phyloP scores from a whole-genome alignment of 2,329 filamentous ascomycete genomes.

The Fusarium hainanense region DNA sequence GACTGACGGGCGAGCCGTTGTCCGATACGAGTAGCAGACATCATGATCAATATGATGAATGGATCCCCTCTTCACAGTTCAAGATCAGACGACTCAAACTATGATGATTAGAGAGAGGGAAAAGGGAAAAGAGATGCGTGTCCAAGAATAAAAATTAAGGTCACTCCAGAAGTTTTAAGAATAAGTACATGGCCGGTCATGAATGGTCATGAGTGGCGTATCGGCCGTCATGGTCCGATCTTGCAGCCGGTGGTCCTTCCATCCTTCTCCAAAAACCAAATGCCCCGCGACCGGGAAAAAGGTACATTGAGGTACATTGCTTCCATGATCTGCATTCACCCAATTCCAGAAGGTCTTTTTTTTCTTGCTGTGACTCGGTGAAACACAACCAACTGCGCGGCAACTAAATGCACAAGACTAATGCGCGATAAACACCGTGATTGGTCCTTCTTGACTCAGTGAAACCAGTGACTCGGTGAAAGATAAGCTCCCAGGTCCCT shows the following conservation, averaged over 20 bases:
- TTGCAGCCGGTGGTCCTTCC: conserved; percentile 19
- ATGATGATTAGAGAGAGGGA: conserved; percentile 1
- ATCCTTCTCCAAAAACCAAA: neutral
- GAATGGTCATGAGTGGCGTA: conserved; percentile 26
- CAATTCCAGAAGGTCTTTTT: conserved; percentile 4
- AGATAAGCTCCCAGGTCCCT: conserved; percentile 13
- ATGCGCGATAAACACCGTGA: conserved; percentile 23
- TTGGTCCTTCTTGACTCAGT: conserved; percentile 32
- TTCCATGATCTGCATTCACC: neutral
- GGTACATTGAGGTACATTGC: conserved; percentile 28
- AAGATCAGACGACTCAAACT: conserved; percentile 1
- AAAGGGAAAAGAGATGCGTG: neutral
- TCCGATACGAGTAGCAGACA: conserved; percentile 44
- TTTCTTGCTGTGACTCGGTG: conserved; percentile 19
- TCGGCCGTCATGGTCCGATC: conserved; percentile 41
- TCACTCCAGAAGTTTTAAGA: conserved; percentile 33
- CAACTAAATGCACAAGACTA: conserved; percentile 11
- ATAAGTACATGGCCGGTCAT: conserved; percentile 6
- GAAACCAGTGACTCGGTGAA: conserved; percentile 38
- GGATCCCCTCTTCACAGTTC: conserved; percentile 11
- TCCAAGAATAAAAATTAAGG: conserved; percentile 1
- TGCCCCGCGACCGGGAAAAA: conserved; percentile 21
- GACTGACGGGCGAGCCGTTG: conserved; percentile 44
- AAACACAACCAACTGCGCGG: conserved; percentile 14
- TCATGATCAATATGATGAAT: conserved; percentile 34